Conservation (phyloP, 2,329 filamentous ascomycete genomes). For the Penicillium sp. region DNA sequence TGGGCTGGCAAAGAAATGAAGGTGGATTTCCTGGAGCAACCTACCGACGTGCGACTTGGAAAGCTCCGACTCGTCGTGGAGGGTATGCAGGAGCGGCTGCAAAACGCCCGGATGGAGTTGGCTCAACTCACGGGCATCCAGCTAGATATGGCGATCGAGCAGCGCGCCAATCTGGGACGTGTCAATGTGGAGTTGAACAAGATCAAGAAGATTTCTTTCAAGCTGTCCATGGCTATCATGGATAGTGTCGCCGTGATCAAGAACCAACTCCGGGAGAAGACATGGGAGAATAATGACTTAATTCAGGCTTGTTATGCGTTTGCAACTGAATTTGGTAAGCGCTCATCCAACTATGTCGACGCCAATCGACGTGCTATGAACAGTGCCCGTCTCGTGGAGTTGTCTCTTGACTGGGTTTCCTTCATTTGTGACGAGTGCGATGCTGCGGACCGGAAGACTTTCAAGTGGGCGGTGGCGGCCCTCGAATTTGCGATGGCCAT, state of each 20-base stretch:
- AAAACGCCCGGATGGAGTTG: constrained; percentile 77
- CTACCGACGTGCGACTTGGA: constrained; percentile 81
- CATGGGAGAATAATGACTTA: constrained; percentile 87
- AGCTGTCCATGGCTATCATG: constrained; percentile 97
- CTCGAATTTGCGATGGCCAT: constrained; percentile 97
- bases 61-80: constrained; percentile 87
- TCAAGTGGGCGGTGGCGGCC: constrained; percentile 94
- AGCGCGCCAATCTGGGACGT: constrained; percentile 87
- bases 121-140: constrained; percentile 77
- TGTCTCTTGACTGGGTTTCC: constrained; percentile 94
- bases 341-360: constrained; percentile 93
- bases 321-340: constrained; percentile 97
- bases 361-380: constrained; percentile 95
- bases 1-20: constrained; percentile 81
- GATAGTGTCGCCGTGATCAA: constrained; percentile 94
- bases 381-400: constrained; percentile 88
- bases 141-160: constrained; percentile 85
- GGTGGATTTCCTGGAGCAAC: constrained; percentile 72
- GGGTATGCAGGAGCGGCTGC: constrained; percentile 75
- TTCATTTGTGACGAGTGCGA: constrained; percentile 98
- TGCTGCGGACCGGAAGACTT: constrained; percentile 90
- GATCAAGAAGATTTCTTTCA: constrained; percentile 94
- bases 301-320: constrained; percentile 98
- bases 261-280: constrained; percentile 68
- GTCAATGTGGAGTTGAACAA: constrained; percentile 90